Evolutionary conservation across 768 basidiomycete genomes (phyloP), one percentile per base, ranked within the genome.

Genomic region (Pleurotus djamor): DNA sequence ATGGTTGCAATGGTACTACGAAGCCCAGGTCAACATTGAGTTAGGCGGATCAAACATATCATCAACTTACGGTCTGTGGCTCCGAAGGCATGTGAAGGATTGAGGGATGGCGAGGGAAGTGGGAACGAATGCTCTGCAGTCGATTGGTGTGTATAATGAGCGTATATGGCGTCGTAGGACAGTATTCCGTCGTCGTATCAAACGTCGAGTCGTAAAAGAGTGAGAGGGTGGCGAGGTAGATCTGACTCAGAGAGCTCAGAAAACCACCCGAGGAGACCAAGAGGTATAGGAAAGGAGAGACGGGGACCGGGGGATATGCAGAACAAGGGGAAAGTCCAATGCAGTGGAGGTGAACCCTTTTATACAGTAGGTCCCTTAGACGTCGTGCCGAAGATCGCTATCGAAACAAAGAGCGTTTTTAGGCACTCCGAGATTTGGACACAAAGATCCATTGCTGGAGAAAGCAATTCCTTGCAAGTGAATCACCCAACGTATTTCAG

Each of bases 1-100:
- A 55, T 69, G 62, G 37, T 67, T 37, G 66, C 83, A 84, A 51
- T 59, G 58, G 68, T 69, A 76, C 76, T 80, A 35, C 13, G 48
- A 21, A 13, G n/a, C 21, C 10, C 38, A 6, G 14, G 36, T 63
- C 8, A n/a, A 41, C 56, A 21, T 28, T 28, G 21, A 28, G 21
- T 28, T 28, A 28, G 21, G 3, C 21, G 21, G 21, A 28, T 28
- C 21, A 28, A 28, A 28, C 21, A 28, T 28, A 28, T 28, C 38
- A 41, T 41, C 9, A 41, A 41, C 38, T 41, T 43, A 43, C n/a
- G 41, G 9, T n/a, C 41, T 10, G 41, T 43, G 41, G n/a, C n/a
- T 10, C n/a, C 41, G 41, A 43, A 43, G 41, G n/a, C 10, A 43
- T 43, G n/a, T 43, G 41, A 9, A 43, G n/a, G 41, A 9, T 43